Base-by-base conservation (phyloP, 805 yeast species). In the Wickerhamiella shivajii region DNA sequence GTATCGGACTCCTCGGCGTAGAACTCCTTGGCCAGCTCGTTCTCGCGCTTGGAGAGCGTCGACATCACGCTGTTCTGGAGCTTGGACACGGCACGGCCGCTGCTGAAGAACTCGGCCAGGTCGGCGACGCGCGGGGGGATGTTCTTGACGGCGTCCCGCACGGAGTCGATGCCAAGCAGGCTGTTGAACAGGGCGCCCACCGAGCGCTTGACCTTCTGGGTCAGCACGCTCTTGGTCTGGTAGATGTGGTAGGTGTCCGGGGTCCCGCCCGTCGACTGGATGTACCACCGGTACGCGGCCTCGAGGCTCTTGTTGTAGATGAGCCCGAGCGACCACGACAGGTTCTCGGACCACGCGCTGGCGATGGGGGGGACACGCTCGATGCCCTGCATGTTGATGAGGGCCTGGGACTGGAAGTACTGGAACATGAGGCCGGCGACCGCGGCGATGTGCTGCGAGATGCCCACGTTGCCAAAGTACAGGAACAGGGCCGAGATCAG, bases 241-340 rank as follows among this genome's bases (percentile, higher is more conserved):
- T 73, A 66, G 4, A 42, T 27, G 41, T 79, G 59, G 49, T 74
- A 72, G 26, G 76, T 63, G 4, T 78, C 58, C 20, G 95, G 94
- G 1, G 67, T 57, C 26, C 96, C 96, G 31, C 96, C 96, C 1
- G 96, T 84, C 18, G 90, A 63, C 59, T 87, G 95, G 33, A 87
- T 75, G 55, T 87, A 87, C 98, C 98, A 87, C 53, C 76, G 70
- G 43, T 90, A 77, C 41, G 83, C 78, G 27, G 63, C 55, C 56
- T 85, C 94, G 93, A 85, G 79, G 52, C 84, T 85, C 2, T 50
- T 47, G 25, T 78, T 68, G 51, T 76, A 63, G 45, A 85, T 80
- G 39, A 85, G 63, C 2, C 96, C 96, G 78, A 85, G 79, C 2
- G 94, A 80, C 96, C 96, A 85, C 18, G 83, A 84, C 49, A 85